phyloP scores from a whole-genome alignment of 192 early-diverging fungal genomes.

The Dispira parvispora region DNA sequence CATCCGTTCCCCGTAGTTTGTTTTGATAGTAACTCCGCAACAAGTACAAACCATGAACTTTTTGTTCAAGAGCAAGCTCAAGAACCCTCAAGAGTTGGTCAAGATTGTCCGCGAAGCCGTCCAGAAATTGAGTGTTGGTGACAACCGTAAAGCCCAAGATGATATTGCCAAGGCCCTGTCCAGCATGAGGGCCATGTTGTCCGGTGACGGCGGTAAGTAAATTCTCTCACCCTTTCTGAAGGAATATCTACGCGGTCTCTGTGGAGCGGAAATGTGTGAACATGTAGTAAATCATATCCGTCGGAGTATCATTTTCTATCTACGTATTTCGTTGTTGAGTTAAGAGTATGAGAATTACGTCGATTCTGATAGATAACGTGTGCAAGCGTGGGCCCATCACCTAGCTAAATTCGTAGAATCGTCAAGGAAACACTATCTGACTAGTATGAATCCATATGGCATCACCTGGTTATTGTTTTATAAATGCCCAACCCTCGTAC shows the following conservation, averaged over 20 bases:
- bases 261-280: not conserved
- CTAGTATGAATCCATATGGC: not conserved
- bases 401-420: slow-evolving; percentile 37
- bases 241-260: not conserved
- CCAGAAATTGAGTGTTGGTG: slow-evolving; percentile 29
- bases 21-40: not conserved
- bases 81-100: slow-evolving; percentile 80
- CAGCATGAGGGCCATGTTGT: slow-evolving; percentile 83
- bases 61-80: slow-evolving; percentile 66
- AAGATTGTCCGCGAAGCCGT: slow-evolving; percentile 73
- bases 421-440: slow-evolving; percentile 29
- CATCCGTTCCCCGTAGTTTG: not conserved
- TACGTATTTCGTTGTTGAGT: not conserved
- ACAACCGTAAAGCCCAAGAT: slow-evolving; percentile 66
- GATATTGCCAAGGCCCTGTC: slow-evolving; percentile 92
- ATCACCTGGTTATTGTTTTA: too few species aligned
- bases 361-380: not conserved
- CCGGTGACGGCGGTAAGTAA: slow-evolving; percentile 76
- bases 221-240: not conserved
- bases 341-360: not conserved
- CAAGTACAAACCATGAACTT: slow-evolving; percentile 35
- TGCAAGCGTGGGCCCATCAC: not conserved
- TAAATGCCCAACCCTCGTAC: too few species aligned
- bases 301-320: not conserved
- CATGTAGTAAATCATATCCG: too few species aligned